Evolutionary conservation across 2,329 filamentous ascomycete genomes (phyloP), one percentile per base, ranked within the genome.

Genomic region (Arthrobotrys sinensis): DNA sequence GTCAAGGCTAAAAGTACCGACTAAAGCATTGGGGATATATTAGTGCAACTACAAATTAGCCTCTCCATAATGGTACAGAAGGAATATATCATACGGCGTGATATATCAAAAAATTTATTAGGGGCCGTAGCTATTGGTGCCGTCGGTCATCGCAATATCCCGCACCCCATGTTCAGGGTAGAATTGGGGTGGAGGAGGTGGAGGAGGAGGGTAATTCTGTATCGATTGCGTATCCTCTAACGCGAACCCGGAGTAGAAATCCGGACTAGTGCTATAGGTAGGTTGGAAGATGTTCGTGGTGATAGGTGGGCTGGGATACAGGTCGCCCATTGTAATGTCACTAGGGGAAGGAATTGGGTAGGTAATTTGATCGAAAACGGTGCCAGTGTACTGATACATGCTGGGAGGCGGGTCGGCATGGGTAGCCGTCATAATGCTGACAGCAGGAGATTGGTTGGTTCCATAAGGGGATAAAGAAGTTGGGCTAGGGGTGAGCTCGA

Each of bases 401-500:
- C 19, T 21, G 11, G 34, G 19, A 14, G 48, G 10, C 21, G 43
- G 19, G 36, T 60, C 65, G 21, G 65, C 16, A 4, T 65, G 48
- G 21, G 64, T 28, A 12, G 64, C 7, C 4, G 64, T 4, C 11
- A 60, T 4, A 43, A 43, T 36, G 12, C 7, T 21, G 16, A 53
- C 52, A 16, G 55, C 36, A 43, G 55, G 19, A 10, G 55, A 40
- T 40, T 60, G 55, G 10, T 57, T 36, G 52, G 32, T 3, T 7
- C 34, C 36, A 28, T 19, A 57, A 21, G 55, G 36, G 6, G 53
- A 57, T 14, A 64, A 14, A 3, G 69, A 64, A 8, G 69, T 66
- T 45, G 73, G 73, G 16, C 73, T 71, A 8, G 65, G 72, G 4
- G 73, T 66, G n/a, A 43, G 66, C 0, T 71, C 66, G 38, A 77